A percentile compares a stretch with the other conserved stretches of the same genome.
Evolutionary conservation across 1,139 yeast genomes (phyloP).

Genomic region (Candida freyschussii): DNA sequence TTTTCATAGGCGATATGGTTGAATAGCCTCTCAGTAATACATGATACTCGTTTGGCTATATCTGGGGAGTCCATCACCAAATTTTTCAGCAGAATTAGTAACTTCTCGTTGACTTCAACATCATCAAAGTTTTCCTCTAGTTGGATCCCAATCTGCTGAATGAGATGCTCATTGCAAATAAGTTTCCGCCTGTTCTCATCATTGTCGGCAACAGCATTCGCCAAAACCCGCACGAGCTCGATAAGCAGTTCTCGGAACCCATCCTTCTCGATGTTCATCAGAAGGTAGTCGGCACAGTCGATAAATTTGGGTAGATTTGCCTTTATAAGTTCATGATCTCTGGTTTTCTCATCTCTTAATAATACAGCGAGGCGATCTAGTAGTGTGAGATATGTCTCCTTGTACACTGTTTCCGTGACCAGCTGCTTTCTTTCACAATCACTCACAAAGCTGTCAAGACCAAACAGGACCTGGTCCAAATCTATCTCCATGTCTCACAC

Average conservation of each 20-base stretch:
- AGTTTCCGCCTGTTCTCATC: slow-evolving; percentile 18
- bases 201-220: slow-evolving; percentile 25
- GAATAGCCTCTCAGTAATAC: slow-evolving; percentile 12
- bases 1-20: slow-evolving; percentile 12
- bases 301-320: slow-evolving; percentile 15
- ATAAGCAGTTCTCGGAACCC: slow-evolving; percentile 9
- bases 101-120: slow-evolving; percentile 19
- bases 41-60: slow-evolving; percentile 7
- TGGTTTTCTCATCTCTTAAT: slow-evolving; percentile 15
- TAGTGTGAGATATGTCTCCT: slow-evolving; percentile 20
- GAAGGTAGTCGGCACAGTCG: slow-evolving; percentile 11
- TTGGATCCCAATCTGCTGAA: slow-evolving; percentile 10
- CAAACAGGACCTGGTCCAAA: slow-evolving; percentile 22
- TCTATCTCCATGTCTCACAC: slow-evolving; percentile 14
- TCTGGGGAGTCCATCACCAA: slow-evolving; percentile 20
- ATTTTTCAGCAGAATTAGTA: slow-evolving; percentile 20
- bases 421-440: slow-evolving; percentile 12
- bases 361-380: slow-evolving; percentile 22
- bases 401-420: slow-evolving; percentile 12
- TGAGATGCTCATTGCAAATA: slow-evolving; percentile 6
- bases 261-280: slow-evolving; percentile 4
- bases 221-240: slow-evolving; percentile 22
- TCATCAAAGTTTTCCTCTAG: slow-evolving; percentile 17
- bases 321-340: slow-evolving; percentile 13
- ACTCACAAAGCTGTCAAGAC: slow-evolving; percentile 21